Base-by-base conservation (phyloP, 2,329 filamentous ascomycete genomes). In the Periconia sp. region DNA sequence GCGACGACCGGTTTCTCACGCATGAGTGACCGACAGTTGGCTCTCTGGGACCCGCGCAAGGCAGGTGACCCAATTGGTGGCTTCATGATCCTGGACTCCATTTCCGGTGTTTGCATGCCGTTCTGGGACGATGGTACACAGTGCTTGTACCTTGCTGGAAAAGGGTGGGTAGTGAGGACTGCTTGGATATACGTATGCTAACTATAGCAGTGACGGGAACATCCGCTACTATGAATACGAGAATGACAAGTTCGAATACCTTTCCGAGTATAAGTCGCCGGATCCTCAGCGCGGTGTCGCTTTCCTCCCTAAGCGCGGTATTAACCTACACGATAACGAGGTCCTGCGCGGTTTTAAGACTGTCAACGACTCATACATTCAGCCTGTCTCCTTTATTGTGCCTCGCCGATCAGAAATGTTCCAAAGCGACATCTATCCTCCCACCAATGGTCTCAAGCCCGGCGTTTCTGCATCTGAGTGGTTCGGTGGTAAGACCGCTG, bases 201-300 rank as follows among this genome's bases (percentile, higher is more conserved):
- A 62, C 36, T 21, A 24, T 7, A 9, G 21, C 12, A 94, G 89
- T 72, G 94, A 99, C 68, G 94, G 94, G 65, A 99, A 99, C 74
- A 99, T 99, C 66, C 92, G 94, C 53, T 99, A 99, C 80, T 99
- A 89, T 71, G 94, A 99, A 74, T 95, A 95, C 66, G 89, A 95
- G 68, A 95, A 97, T 74, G 92, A 97, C 79, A 96, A 96, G 73
- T 96, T 99, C 68, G 92, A 99, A 73, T 96, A 89, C 73, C 78
- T 99, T 40, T 95, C 91, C 52, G 92, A 97, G 71, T 94, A 97
- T 81, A 96, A 96, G 75, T 97, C 94, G n/a, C 78, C 80, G 26
- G 94, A 99, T 54, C 92, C 94, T 22, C 94, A 99, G 75, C 85
- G 94, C 67, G 94, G 94, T 60, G 81, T 99, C 60, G 94, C 90